Evolutionary conservation across 2,329 filamentous ascomycete species (phyloP).

Genomic region (Salinomyces thailandicus): DNA sequence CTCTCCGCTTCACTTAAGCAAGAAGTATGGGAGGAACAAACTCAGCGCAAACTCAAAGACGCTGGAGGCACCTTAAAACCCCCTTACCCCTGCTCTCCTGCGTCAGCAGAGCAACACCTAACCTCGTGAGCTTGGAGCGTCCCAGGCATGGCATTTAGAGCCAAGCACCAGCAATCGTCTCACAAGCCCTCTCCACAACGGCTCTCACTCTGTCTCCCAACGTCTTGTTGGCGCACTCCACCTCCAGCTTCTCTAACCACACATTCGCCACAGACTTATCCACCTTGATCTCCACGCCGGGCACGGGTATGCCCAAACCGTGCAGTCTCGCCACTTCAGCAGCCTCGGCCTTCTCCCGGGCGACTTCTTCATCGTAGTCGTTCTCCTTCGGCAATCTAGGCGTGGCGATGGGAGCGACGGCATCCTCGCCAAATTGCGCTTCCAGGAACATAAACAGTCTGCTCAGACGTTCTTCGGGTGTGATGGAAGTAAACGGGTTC

Average conservation of each 20-base stretch:
- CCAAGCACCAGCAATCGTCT: constrained; percentile 19
- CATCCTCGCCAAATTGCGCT: constrained; percentile 82
- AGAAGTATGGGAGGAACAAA: too few relatives aligned
- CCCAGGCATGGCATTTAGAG: too few relatives aligned
- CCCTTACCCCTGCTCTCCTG: too few relatives aligned
- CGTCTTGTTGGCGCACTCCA: constrained; percentile 70
- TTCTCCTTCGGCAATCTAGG: constrained; percentile 41
- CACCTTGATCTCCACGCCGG: constrained; percentile 74
- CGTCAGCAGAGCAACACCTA: too few relatives aligned
- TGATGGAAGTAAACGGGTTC: constrained; percentile 65
- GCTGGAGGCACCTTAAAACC: too few relatives aligned
- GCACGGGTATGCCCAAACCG: constrained; percentile 77
- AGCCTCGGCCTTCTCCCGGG: constrained; percentile 46
- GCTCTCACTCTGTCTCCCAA: constrained; percentile 58
- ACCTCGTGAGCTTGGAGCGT: too few relatives aligned
- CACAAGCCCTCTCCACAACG: constrained; percentile 67
- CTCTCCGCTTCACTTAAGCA: too few relatives aligned
- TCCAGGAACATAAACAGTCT: constrained; percentile 93
- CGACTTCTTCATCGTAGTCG: constrained; percentile 22
- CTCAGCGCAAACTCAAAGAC: too few relatives aligned
- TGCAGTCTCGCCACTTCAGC: constrained; percentile 69
- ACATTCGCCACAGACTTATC: constrained; percentile 81
- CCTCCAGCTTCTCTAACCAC: constrained; percentile 84
- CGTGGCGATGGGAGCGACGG: constrained; percentile 64
- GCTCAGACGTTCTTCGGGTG: constrained; percentile 65